Conservation (phyloP, 2,329 filamentous ascomycete genomes). For the Cadophora sp. region DNA sequence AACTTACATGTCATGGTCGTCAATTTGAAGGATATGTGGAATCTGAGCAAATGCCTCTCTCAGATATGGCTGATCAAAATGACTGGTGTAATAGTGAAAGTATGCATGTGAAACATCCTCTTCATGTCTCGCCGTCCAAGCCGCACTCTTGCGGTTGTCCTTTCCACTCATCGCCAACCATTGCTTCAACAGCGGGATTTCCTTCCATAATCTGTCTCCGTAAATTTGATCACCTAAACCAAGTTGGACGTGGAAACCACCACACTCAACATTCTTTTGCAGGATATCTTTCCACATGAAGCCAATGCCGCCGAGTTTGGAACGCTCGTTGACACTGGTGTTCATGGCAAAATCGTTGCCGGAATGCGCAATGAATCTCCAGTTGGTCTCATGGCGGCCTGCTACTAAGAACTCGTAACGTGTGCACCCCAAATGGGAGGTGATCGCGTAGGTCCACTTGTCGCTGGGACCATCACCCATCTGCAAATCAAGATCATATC, state of each 20-base stretch:
- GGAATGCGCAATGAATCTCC: slow-evolving; percentile 95
- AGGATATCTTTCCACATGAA: slow-evolving; percentile 99
- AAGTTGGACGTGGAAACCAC: slow-evolving; percentile 93
- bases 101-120: slow-evolving; percentile 96
- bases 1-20: slow-evolving; percentile 97
- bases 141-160: slow-evolving; percentile 86
- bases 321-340: slow-evolving; percentile 84
- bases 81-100: slow-evolving; percentile 98
- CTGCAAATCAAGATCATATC: slow-evolving; percentile 87
- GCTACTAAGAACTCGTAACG: slow-evolving; percentile 97
- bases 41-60: slow-evolving; percentile 98
- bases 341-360: slow-evolving; percentile 94
- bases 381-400: slow-evolving; percentile 86
- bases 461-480: slow-evolving; percentile 85
- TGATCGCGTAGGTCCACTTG: slow-evolving; percentile 98
- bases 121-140: slow-evolving; percentile 93
- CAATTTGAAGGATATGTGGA: slow-evolving; percentile 88
- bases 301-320: slow-evolving; percentile 84
- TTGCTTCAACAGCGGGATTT: slow-evolving; percentile 90
- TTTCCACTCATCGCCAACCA: slow-evolving; percentile 94
- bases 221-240: slow-evolving; percentile 95
- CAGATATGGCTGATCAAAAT: slow-evolving; percentile 95
- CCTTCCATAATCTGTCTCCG: slow-evolving; percentile 94
- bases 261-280: slow-evolving; percentile 95
- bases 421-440: slow-evolving; percentile 96